Evolutionary conservation across 1,284 basidiomycete species (phyloP), one percentile per base, ranked within the genome.

Genomic region (Austroboletus niveus): DNA sequence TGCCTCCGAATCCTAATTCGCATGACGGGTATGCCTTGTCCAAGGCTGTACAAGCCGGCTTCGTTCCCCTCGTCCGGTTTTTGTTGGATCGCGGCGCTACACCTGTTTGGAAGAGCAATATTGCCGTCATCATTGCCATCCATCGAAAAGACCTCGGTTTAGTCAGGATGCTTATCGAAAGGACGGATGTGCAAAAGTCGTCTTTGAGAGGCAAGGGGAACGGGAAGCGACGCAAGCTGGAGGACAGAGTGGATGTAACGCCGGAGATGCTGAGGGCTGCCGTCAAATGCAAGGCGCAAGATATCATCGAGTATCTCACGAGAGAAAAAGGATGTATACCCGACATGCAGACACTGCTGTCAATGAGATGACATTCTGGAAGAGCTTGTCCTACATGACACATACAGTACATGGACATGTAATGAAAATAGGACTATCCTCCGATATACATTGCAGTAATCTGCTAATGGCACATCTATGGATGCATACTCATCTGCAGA

Each of bases 1-100:
- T 66, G 8, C 61, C 59, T 51, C 80, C 72, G 32, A 73, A 82
- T 32, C 60, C 76, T 9, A 81, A 92, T 64, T 78, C 85, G 7
- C 76, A 87, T 66, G 75, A 81, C 2, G 92, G 91, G 1, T 94
- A 93, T 60, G 84, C 87, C 0, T 78, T 95, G 31, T 83, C 82
- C 9, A 84, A 81, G 53, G 89, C 92, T 2, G 88, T 92, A 0
- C 75, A 85, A 42, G 81, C 79, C 0, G 73, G 75, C 12, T 85
- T 85, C 57, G 58, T 76, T 0, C 81, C 83, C 2, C 78, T 94
- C 5, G 74, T 92, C 3, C 72, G 69, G 38, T 86, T 88, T 56
- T 75, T 95, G 8, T 79, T 95, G 42, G 70, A 74, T 2, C 72
- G 82, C n/a, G 87, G 83, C 3, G 92, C 90, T 0, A 84, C 84